Percentiles rank a stretch among this genome's conserved stretches.
Conservation (phyloP, 2,329 filamentous ascomycete species). For the Aspergillus neotritici region DNA sequence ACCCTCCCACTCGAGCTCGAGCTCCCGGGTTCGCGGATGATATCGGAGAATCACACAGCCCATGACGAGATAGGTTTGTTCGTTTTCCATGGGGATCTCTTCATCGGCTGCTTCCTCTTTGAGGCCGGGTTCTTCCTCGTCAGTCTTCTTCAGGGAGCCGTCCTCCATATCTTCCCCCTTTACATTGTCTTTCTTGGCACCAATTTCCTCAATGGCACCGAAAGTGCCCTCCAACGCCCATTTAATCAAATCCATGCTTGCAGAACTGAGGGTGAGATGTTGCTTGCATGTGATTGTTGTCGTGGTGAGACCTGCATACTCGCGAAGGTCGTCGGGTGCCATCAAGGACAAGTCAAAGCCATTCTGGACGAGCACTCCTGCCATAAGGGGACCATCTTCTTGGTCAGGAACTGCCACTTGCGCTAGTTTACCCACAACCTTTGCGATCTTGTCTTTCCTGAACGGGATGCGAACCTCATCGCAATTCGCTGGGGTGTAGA, state of each 20-base stretch:
- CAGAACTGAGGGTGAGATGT: slow-evolving; percentile 77
- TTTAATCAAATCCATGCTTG: slow-evolving; percentile 81
- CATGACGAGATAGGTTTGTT: slow-evolving; percentile 65
- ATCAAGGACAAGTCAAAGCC: slow-evolving; percentile 97
- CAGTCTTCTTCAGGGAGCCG: slow-evolving; percentile 22
- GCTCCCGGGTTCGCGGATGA: slow-evolving; percentile 62
- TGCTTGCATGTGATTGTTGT: slow-evolving; percentile 93
- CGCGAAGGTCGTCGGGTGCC: slow-evolving; percentile 90
- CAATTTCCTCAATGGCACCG: slow-evolving; percentile 64
- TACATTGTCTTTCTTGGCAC: slow-evolving; percentile 15
- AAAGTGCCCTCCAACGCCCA: slow-evolving; percentile 96
- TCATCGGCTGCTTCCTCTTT: slow-evolving; percentile 42
- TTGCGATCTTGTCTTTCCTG: slow-evolving; percentile 88
- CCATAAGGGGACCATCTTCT: slow-evolving; percentile 60
- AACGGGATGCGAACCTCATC: slow-evolving; percentile 94
- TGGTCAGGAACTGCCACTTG: slow-evolving; percentile 63
- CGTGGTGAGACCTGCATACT: slow-evolving; percentile 94
- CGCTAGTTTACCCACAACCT: slow-evolving; percentile 91
- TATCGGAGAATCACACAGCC: slow-evolving; percentile 82
- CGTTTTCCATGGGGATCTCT: slow-evolving; percentile 35
- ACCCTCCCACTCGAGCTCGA: slow-evolving; percentile 94
- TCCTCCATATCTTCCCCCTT: slow-evolving; percentile 24
- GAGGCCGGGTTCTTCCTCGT: slow-evolving; percentile 32
- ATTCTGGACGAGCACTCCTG: slow-evolving; percentile 90
- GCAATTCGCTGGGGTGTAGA: slow-evolving; percentile 90